Evolutionary conservation across 1,284 basidiomycete species (phyloP).

Genomic region (Ceratobasidium sp.): DNA sequence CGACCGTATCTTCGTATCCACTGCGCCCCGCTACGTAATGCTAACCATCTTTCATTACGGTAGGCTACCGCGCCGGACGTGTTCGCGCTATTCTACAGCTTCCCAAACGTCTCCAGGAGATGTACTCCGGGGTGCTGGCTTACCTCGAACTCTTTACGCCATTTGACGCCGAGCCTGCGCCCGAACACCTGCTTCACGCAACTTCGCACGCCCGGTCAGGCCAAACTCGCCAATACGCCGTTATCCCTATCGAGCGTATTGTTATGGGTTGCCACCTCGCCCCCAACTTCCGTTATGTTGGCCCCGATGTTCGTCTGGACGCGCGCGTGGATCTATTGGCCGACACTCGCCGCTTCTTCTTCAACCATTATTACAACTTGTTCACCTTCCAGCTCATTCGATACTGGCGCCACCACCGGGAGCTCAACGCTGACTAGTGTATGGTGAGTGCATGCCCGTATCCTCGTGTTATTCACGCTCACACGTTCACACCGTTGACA

Average conservation of each 20-base stretch:
- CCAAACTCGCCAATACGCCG: not conserved
- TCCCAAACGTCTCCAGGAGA: not conserved
- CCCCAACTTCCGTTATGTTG: not conserved
- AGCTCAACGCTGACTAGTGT: no score
- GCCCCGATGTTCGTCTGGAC: not conserved
- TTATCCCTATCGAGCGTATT: not conserved
- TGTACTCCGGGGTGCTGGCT: not conserved
- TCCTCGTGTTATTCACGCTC: no score
- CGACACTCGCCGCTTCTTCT: not conserved
- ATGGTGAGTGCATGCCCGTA: no score
- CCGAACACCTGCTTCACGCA: not conserved
- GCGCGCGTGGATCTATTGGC: not conserved
- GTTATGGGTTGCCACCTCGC: constrained; percentile 2
- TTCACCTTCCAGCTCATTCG: not conserved
- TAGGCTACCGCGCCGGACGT: not conserved
- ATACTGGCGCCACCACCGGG: not conserved
- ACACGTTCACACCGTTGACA: no score
- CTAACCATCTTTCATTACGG: not conserved
- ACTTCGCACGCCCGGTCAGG: not conserved
- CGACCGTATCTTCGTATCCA: no score
- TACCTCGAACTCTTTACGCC: not conserved
- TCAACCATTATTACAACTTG: constrained; percentile 11
- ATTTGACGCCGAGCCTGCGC: not conserved
- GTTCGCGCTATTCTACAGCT: not conserved
- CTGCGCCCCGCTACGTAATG: no score